Base-by-base conservation (phyloP, 768 basidiomycete species). In the Amanita exitialis region DNA sequence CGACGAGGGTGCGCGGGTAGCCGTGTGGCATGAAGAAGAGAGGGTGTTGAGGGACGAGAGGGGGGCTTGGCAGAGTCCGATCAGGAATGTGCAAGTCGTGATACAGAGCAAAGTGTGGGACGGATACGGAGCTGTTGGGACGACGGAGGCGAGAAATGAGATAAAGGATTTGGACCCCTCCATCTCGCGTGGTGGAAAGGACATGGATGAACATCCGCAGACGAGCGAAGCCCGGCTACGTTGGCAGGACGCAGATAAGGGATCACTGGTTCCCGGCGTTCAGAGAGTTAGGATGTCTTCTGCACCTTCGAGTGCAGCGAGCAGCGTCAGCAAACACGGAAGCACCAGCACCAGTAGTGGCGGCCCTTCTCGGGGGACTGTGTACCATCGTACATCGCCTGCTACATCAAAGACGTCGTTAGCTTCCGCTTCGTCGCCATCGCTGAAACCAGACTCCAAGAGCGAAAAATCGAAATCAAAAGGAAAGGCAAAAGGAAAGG, bases 11-110 rank as follows among this genome's bases (percentile, higher is more conserved):
- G 88, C 86, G 16, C 69, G 79, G 54, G 66, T 67, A 28, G 63
- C 69, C 42, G 83, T 88, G 64, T 87, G 89, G 80, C 79, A 82
- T 51, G 89, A 91, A 59, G 92, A 96, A 64, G 89, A 94, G 61
- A 76, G 87, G 36, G 83, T 93, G 32, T 62, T 94, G 56, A 69
- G 79, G 41, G 80, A 90, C 56, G 83, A 83, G 65, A 76, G 86
- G 52, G 77, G 82, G 10, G 85, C 82, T 5, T 86, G 80, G 76
- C 81, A 81, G 60, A 78, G 80, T 27, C 77, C 79, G 4, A 66
- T 81, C n/a, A 65, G 75, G 16, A 66, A 66, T 53, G 68, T 72
- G 32, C 67, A 73, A 48, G 67, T 65, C 13, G 70, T 66, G 4
- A 58, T 73, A 23, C 68, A 68, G 38, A 66, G 65, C 20, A 56